phyloP scores from a whole-genome alignment of 2,329 filamentous ascomycete genomes.

The Claviceps spartinae region DNA sequence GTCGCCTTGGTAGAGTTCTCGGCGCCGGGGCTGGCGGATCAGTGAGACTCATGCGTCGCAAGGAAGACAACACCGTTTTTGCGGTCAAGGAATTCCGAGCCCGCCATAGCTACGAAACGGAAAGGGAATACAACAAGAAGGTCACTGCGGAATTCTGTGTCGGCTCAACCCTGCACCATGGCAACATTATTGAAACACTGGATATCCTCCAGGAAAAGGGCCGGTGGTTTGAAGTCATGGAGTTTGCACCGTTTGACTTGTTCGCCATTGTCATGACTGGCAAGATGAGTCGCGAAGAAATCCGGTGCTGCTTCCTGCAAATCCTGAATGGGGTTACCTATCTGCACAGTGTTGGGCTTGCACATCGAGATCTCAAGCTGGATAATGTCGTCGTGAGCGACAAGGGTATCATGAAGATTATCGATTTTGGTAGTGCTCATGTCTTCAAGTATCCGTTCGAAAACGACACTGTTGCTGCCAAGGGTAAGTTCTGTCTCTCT shows the following conservation, averaged over 20 bases:
- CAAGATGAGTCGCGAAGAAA: conserved; percentile 85
- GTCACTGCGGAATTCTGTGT: conserved; percentile 97
- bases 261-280: conserved; percentile 99
- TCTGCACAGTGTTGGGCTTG: conserved; percentile 85
- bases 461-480: conserved; percentile 37
- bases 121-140: conserved; percentile 95
- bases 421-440: conserved; percentile 94
- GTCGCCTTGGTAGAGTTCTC: conserved; percentile 86
- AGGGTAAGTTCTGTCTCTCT: conserved; percentile 16
- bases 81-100: conserved; percentile 95
- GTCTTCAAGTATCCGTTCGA: conserved; percentile 98
- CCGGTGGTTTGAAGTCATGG: conserved; percentile 98
- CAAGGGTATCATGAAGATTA: conserved; percentile 96
- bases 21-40: conserved; percentile 91
- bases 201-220: conserved; percentile 91
- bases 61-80: conserved; percentile 83
- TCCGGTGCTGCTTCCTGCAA: conserved; percentile 83
- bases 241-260: conserved; percentile 89
- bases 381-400: conserved; percentile 98
- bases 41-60: conserved; percentile 85
- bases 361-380: conserved; percentile 88
- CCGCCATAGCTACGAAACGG: conserved; percentile 81
- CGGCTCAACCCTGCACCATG: conserved; percentile 89
- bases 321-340: conserved; percentile 92
- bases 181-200: conserved; percentile 95